Evolutionary conservation across 768 basidiomycete species (phyloP).

Genomic region (Mycena vulgaris): DNA sequence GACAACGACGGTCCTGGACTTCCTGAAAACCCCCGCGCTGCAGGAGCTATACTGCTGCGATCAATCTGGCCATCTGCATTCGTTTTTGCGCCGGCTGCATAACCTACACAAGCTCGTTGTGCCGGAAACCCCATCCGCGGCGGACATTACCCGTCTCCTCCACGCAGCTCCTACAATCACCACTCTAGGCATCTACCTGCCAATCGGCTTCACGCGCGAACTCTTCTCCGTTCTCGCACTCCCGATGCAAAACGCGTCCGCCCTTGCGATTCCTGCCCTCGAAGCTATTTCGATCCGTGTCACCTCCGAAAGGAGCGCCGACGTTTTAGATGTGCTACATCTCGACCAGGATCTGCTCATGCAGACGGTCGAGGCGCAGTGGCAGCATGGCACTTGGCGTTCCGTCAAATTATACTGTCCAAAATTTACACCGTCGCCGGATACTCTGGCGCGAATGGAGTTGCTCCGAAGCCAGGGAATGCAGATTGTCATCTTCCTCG

Average conservation of each 20-base stretch:
- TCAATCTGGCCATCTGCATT: neutral
- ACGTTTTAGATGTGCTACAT: neutral
- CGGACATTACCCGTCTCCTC: slow-evolving; percentile 3
- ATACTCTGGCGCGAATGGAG: slow-evolving; percentile 11
- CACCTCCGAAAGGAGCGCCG: neutral
- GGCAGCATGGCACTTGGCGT: slow-evolving; percentile 1
- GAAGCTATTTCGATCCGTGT: neutral
- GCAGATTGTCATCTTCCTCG: neutral
- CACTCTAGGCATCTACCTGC: neutral
- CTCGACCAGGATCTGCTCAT: neutral
- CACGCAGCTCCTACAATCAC: slow-evolving; percentile 17
- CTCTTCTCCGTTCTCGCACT: slow-evolving; percentile 6
- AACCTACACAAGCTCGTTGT: slow-evolving; percentile 14
- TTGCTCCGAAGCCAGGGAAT: slow-evolving; percentile 12
- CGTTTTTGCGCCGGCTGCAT: neutral
- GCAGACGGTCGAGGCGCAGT: neutral
- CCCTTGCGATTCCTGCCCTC: neutral
- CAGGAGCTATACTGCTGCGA: slow-evolving; percentile 17
- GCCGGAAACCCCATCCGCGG: neutral
- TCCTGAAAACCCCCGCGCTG: slow-evolving; percentile 15
- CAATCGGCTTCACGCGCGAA: neutral
- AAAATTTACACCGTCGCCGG: neutral
- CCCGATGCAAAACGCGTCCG: neutral
- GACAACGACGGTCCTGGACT: neutral
- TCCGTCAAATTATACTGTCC: slow-evolving; percentile 1